Conservation (phyloP, 306 rosid genomes). For the Cucurbita ficifolia region DNA sequence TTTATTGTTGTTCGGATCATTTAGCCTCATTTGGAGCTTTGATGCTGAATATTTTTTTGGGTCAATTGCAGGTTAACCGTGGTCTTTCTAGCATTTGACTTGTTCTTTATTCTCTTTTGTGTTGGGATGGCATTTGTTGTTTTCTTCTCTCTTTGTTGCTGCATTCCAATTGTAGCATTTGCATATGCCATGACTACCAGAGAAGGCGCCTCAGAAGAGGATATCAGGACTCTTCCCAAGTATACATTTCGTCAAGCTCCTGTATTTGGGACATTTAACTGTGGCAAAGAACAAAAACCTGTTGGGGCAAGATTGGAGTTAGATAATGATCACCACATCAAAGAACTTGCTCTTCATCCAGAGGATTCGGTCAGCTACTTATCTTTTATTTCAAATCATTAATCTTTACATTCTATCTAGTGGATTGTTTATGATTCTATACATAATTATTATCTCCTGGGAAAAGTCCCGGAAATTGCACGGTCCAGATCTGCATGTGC, state of each 20-base stretch:
- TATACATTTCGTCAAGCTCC: conserved; percentile 48
- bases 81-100: conserved; percentile 70
- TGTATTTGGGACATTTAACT: conserved; percentile 18
- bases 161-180: conserved; percentile 54
- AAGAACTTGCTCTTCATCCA: conserved; percentile 44
- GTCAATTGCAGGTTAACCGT: conserved; percentile 65
- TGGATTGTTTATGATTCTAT: neutral
- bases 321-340: conserved; percentile 20
- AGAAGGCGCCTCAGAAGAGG: conserved; percentile 81
- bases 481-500: neutral
- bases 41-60: conserved; percentile 3
- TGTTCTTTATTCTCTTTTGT: conserved; percentile 67
- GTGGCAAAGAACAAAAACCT: conserved; percentile 21
- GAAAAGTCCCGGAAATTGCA: neutral
- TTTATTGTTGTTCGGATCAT: neutral
- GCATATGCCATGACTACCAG: conserved; percentile 55
- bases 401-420: neutral
- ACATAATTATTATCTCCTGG: neutral
- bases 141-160: conserved; percentile 60
- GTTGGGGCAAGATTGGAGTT: conserved; percentile 14
- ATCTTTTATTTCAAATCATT: conserved; percentile 6
- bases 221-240: conserved; percentile 56
- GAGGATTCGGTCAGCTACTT: conserved; percentile 71
- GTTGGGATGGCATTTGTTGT: conserved; percentile 59
- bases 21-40: neutral